Evolutionary conservation across 179 eudicot species (phyloP), one percentile per base, ranked within the genome.

Genomic region (Drosera spatulata): DNA sequence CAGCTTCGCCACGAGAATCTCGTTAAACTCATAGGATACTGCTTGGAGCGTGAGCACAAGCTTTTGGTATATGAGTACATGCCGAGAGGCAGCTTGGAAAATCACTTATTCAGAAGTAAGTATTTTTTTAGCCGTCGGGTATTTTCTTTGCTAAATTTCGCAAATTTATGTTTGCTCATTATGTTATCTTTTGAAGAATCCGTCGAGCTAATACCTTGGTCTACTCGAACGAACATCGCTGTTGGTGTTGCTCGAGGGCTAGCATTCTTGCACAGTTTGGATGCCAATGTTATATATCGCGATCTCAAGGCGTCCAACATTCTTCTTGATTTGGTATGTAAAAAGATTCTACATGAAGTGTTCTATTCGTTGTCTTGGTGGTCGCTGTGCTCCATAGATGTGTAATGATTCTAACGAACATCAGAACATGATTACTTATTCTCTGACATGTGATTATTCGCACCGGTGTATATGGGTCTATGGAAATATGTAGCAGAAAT

Each of bases 241-340:
- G 39, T 73, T 47, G 87, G 78, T 45, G 82, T 77, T 61, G 85
- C 84, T n/a, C 64, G 79, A 7, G 87, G 87, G 39, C 56, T 82
- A 59, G 70, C 85, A 48, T 82, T 80, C 63, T 69, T 82, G 56
- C 87, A 80, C 56, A 67, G 70, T 69, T 49, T 74, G 45, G 74
- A 73, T 14, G 66, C 80, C 62, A 77, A 66, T 70, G 73, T 82
- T 41, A 82, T 82, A 66, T 82, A 72, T 69, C 82, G 87, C 6
- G 87, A 82, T 63, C 58, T 82, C 41, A 82, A 82, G 79, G 80
- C 87, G 51, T 77, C 87, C 13, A 82, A 82, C 66, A 73, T 82
- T 53, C 71, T 82, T 50, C 80, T 82, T 56, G 87, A 82, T 73
- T 75, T 77, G 60, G 87, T 82, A 80, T 55, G 84, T n/a, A 14